Base-by-base conservation (phyloP, 2,329 filamentous ascomycete species). In the Dothideomycetidae sp. region DNA sequence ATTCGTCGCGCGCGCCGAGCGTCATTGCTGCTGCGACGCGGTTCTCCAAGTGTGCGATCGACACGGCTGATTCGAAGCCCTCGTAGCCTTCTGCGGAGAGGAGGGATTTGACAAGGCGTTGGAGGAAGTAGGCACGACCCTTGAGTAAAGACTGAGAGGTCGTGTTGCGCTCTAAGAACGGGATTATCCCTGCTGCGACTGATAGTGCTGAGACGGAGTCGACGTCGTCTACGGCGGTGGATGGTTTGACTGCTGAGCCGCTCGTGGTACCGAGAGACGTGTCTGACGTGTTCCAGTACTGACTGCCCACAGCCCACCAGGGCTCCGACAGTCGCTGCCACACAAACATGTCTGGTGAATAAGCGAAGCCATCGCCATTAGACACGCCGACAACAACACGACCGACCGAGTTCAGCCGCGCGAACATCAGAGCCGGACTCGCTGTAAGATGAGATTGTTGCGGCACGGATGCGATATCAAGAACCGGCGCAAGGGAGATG, bases 221-320 rank as follows among this genome's bases (percentile, higher is more conserved):
- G 5, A 64, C 60, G 29, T 31, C 57, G 5, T 63, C 59, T 29
- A 66, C 65, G 2, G 74, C 75, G 5, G 78, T 69, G n/a, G 36
- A 40, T 14, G 45, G 36, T 10, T 31, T 35, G 18, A 37, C 30
- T n/a, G 44, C 47, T 2, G 35, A 21, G n/a, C 42, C 45, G 1
- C 34, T 35, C 1, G 75, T 78, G 35, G 85, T 81, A 33, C 81
- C 78, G 37, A 93, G 75, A 1, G 85, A 85, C 2, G 84, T 85
- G 51, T 94, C 90, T 37, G 85, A 93, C 1, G 85, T 92, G 58
- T 98, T 96, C 92, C 90, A 98, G 57, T 98, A 98, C 55, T 98
- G 90, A 48, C 83, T 93, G 12, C 86, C 86, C 0, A 96, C 85
- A 0, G 88, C 88, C 85, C 90, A 98, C 90, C 90, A 98, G 2